Percentiles rank a stretch among this genome's conserved stretches.
Conservation (phyloP, 768 basidiomycete genomes). For the Boletus pseudo-olivaceus region DNA sequence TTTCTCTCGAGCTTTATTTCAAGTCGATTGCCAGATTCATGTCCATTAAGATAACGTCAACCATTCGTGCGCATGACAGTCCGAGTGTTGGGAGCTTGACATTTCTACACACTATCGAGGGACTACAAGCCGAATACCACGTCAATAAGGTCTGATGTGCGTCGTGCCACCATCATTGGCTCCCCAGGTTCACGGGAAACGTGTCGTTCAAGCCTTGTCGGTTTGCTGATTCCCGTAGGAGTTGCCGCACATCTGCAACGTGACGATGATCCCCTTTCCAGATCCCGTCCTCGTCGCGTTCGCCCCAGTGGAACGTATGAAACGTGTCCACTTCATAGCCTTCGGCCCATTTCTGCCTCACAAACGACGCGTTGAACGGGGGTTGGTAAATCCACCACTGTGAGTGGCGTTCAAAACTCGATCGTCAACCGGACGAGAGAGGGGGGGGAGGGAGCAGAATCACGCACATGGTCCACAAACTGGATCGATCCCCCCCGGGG, state of each 20-base stretch:
- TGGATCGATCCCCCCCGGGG: constrained; percentile 40
- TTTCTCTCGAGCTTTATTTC: neutral
- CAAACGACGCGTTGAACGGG: constrained; percentile 45
- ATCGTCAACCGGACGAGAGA: neutral
- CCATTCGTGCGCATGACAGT: neutral
- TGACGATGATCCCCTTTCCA: constrained; percentile 36
- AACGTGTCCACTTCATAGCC: constrained; percentile 51
- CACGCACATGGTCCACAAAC: constrained; percentile 46
- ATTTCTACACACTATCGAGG: neutral
- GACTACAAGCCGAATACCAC: neutral
- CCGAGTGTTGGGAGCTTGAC: neutral
- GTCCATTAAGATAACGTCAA: neutral
- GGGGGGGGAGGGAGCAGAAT: neutral
- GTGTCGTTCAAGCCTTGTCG: constrained; percentile 33
- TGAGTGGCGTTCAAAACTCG: neutral
- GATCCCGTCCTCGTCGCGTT: constrained; percentile 30
- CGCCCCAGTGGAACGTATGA: constrained; percentile 51
- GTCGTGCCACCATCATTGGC: neutral
- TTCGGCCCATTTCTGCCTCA: constrained; percentile 43
- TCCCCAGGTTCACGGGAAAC: constrained; percentile 17
- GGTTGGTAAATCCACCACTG: constrained; percentile 49
- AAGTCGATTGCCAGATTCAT: neutral
- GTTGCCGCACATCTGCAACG: constrained; percentile 35
- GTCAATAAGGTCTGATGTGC: neutral
- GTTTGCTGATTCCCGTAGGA: constrained; percentile 38